Evolutionary conservation across 345 rosid genomes (phyloP).

Genomic region (Eucalyptus microcorys): DNA sequence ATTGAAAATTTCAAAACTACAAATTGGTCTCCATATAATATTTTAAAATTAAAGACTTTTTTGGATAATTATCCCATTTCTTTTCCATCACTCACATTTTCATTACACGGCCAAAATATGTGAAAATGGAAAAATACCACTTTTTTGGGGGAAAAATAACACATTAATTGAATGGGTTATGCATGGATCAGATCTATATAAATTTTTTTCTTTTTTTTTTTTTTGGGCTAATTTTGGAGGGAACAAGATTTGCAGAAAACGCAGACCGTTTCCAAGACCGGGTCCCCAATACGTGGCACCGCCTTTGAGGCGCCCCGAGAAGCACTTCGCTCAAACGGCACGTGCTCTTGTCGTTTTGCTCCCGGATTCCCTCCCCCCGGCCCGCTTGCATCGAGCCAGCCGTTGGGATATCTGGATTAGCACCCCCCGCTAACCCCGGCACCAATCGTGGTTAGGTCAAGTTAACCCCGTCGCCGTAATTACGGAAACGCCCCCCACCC

Average conservation of each 20-base stretch:
- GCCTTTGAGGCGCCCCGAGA: not conserved
- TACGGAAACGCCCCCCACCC: constrained; percentile 13
- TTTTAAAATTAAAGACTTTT: too few relatives aligned
- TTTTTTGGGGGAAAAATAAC: too few relatives aligned
- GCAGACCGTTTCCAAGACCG: not conserved
- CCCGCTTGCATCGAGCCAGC: constrained; percentile 5
- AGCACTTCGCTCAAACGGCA: constrained; percentile 6
- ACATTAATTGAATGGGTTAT: not conserved
- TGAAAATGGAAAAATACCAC: too few relatives aligned
- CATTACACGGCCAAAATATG: too few relatives aligned
- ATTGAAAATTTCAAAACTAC: too few relatives aligned
- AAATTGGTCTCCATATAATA: too few relatives aligned
- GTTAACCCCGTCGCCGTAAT: not conserved
- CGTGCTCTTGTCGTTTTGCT: not conserved
- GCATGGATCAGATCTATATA: not conserved
- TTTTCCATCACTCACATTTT: too few relatives aligned
- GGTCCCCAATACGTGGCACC: constrained; percentile 19
- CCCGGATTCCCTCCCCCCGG: not conserved
- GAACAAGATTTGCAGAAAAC: not conserved
- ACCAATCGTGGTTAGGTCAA: constrained; percentile 12
- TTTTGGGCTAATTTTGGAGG: not conserved
- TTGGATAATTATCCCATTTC: too few relatives aligned
- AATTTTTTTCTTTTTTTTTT: too few relatives aligned
- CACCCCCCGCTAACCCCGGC: not conserved
- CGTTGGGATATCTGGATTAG: not conserved